Evolutionary conservation across 2,329 filamentous ascomycete species (phyloP).

Genomic region (Fusarium drepaniforme): DNA sequence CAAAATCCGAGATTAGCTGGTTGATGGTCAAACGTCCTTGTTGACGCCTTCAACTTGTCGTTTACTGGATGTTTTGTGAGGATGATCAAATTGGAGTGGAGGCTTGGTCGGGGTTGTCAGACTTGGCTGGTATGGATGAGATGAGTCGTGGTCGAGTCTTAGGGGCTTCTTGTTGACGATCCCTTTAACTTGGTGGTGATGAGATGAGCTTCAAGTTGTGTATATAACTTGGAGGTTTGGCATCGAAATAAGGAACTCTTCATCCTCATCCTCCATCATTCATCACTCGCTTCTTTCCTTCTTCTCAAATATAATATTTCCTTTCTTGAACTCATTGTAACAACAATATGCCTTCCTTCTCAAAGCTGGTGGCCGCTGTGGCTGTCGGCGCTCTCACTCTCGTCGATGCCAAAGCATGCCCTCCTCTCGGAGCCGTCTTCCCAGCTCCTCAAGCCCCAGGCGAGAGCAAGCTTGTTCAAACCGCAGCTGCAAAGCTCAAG

Average conservation of each 20-base stretch:
- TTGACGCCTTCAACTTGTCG: neutral
- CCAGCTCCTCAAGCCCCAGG: constrained; percentile 52
- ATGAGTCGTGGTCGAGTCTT: neutral
- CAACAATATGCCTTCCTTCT: constrained; percentile 30
- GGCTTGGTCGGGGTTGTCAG: neutral
- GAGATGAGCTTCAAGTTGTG: neutral
- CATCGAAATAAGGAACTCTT: neutral
- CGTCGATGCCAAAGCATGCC: constrained; percentile 50
- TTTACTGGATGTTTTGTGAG: neutral
- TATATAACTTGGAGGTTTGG: constrained; percentile 29
- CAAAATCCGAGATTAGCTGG: constrained; percentile 24
- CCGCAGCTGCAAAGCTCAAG: constrained; percentile 41
- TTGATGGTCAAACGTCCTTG: neutral
- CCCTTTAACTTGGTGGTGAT: neutral
- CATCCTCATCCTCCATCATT: neutral
- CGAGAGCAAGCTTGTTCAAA: constrained; percentile 45
- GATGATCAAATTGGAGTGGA: neutral
- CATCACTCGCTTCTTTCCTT: neutral
- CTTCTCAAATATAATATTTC: neutral
- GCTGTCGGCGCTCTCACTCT: constrained; percentile 29
- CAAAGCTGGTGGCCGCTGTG: constrained; percentile 22
- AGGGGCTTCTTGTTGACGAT: neutral
- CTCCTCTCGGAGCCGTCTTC: constrained; percentile 57
- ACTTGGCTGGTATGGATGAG: constrained; percentile 1
- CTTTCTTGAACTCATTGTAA: neutral